Evolutionary conservation across 176 grass and related monocot genomes (phyloP).

Genomic region (Oryza punctata): DNA sequence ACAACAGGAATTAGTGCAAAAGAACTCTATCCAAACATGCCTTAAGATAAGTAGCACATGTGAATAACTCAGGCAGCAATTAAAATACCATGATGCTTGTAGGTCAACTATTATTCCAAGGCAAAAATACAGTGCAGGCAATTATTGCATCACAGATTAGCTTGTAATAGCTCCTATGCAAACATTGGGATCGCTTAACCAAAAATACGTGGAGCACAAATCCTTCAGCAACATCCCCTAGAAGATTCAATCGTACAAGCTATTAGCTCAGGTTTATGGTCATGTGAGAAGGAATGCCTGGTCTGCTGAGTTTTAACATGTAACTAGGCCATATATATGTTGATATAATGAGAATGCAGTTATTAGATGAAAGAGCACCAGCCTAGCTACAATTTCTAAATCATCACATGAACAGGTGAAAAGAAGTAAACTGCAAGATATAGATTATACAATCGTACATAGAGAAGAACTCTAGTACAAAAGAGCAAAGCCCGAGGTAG

Average conservation of each 20-base stretch:
- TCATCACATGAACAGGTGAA: not conserved
- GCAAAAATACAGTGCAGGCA: no score
- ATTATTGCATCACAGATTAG: no score
- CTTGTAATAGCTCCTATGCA: not conserved
- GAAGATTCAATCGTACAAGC: not conserved
- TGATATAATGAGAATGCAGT: not conserved
- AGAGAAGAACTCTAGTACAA: not conserved
- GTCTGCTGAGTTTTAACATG: not conserved
- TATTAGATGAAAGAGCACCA: not conserved
- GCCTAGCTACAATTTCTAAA: not conserved
- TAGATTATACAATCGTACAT: no score
- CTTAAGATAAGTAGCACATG: not conserved
- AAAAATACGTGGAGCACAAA: not conserved
- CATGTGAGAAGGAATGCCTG: not conserved
- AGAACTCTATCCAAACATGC: not conserved
- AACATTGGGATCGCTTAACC: not conserved
- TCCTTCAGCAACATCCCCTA: not conserved
- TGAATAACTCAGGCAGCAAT: not conserved
- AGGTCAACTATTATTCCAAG: not conserved
- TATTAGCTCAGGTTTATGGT: not conserved
- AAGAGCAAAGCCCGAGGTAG: not conserved
- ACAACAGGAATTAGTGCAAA: not conserved
- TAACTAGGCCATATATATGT: not conserved
- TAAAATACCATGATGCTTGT: not conserved
- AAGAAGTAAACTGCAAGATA: no score